Evolutionary conservation across 1,139 yeast species (phyloP).

Genomic region (Sugiyamaella japonica): DNA sequence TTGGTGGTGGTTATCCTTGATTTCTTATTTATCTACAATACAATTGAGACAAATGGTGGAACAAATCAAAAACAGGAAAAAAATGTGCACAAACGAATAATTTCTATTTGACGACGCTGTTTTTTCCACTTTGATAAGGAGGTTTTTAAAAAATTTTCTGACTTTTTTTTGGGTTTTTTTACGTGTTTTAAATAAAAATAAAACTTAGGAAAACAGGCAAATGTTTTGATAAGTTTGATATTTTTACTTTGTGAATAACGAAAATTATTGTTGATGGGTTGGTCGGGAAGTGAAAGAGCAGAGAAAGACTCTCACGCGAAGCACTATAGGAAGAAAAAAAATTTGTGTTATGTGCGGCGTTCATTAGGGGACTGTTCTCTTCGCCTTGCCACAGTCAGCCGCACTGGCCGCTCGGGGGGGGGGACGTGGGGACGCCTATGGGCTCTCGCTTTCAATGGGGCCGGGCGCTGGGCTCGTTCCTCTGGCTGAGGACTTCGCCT

Average conservation of each 20-base stretch:
- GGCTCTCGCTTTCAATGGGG: too few relatives aligned
- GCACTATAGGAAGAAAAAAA: slow-evolving; percentile 2
- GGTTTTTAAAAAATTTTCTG: slow-evolving; percentile 22
- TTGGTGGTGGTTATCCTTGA: not conserved
- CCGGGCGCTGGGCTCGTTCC: too few relatives aligned
- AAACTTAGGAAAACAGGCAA: slow-evolving; percentile 8
- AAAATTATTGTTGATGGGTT: slow-evolving; percentile 7
- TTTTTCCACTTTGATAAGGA: slow-evolving; percentile 4
- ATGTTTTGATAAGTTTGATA: slow-evolving; percentile 4
- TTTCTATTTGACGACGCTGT: not conserved
- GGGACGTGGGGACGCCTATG: too few relatives aligned
- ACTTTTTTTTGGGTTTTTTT: slow-evolving; percentile 26
- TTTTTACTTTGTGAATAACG: slow-evolving; percentile 9
- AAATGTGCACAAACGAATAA: not conserved
- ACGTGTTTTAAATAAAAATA: slow-evolving; percentile 16
- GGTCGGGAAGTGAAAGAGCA: slow-evolving; percentile 4
- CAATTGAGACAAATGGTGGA: not conserved
- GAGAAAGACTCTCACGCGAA: slow-evolving; percentile 4
- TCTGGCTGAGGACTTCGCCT: too few relatives aligned
- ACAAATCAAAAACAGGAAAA: not conserved
- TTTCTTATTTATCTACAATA: slow-evolving; percentile 5
- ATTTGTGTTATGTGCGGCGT: slow-evolving; percentile 13
- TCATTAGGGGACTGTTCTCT: slow-evolving; percentile 2
- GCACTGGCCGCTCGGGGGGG: not conserved
- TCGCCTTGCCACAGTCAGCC: slow-evolving; percentile 5